Percentiles rank a stretch among this genome's conserved stretches.
Conservation (phyloP, 495 filamentous ascomycete species). For the Penicillium angulare region DNA sequence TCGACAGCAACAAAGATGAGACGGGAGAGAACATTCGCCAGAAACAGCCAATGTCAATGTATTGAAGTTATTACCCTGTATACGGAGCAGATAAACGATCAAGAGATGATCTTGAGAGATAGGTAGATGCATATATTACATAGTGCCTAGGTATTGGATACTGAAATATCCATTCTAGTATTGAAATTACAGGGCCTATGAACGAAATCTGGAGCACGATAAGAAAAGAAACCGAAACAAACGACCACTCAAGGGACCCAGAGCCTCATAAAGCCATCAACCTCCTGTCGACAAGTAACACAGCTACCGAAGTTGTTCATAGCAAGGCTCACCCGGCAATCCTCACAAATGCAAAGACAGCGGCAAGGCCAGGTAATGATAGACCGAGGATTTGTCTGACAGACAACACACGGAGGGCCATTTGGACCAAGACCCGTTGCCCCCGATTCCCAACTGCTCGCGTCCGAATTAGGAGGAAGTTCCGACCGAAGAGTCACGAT, state of each 20-base stretch:
- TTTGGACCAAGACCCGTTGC: slow-evolving; percentile 67
- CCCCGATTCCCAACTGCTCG: slow-evolving; percentile 60
- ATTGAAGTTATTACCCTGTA: too few relatives aligned
- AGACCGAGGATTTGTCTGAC: slow-evolving; percentile 80
- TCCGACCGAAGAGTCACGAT: slow-evolving; percentile 61
- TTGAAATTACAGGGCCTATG: background rate
- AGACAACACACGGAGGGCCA: slow-evolving; percentile 90
- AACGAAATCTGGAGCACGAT: background rate
- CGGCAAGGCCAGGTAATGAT: slow-evolving; percentile 97
- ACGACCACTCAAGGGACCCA: slow-evolving; percentile 70
- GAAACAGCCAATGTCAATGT: too few relatives aligned
- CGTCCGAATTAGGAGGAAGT: slow-evolving; percentile 14
- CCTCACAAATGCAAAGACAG: slow-evolving; percentile 90
- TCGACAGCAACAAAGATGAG: too few relatives aligned
- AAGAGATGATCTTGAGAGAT: background rate
- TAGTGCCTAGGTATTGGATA: too few relatives aligned
- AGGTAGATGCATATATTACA: too few relatives aligned
- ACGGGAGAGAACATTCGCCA: too few relatives aligned
- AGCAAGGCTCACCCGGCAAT: slow-evolving; percentile 87
- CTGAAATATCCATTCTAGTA: background rate
- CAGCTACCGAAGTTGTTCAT: slow-evolving; percentile 97
- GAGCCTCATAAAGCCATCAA: slow-evolving; percentile 81
- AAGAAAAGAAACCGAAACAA: background rate
- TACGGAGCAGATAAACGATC: too few relatives aligned
- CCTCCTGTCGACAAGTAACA: slow-evolving; percentile 85